Conservation (phyloP, 495 filamentous ascomycete genomes). For the Sporormia fimetaria region DNA sequence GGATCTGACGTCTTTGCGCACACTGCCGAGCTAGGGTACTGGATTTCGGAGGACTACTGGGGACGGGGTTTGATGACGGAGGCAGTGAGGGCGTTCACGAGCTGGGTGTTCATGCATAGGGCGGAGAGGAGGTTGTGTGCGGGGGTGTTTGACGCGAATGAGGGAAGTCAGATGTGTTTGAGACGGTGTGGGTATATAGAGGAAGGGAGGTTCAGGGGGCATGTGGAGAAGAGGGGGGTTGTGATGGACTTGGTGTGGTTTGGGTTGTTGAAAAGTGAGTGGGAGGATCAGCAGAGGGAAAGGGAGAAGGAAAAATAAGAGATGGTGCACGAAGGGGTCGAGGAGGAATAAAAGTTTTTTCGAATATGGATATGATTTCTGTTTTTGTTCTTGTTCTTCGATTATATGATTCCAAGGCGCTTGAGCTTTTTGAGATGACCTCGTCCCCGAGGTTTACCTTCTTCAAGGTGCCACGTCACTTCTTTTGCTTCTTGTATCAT, state of each 20-base stretch:
- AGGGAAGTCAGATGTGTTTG: slow-evolving; percentile 22
- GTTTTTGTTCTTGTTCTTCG: neutral
- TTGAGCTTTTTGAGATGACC: slow-evolving; percentile 17
- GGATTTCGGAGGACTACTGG: slow-evolving; percentile 29
- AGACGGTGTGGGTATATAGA: slow-evolving; percentile 26
- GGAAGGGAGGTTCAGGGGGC: slow-evolving; percentile 25
- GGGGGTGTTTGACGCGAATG: slow-evolving; percentile 22
- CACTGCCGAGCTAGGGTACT: slow-evolving; percentile 30
- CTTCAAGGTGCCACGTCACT: neutral
- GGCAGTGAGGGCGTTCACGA: slow-evolving; percentile 22
- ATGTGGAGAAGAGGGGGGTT: slow-evolving; percentile 26
- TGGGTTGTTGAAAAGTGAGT: slow-evolving; percentile 18
- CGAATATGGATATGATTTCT: neutral
- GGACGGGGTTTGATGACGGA: slow-evolving; percentile 24
- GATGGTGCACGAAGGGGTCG: neutral
- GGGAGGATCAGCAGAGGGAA: slow-evolving; percentile 10
- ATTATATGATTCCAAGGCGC: slow-evolving; percentile 9
- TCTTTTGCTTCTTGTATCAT: slow-evolving; percentile 10
- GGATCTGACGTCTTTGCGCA: slow-evolving; percentile 26
- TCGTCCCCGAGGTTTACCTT: neutral
- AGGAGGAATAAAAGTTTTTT: neutral
- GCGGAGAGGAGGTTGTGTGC: slow-evolving; percentile 21
- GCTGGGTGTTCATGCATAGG: slow-evolving; percentile 24
- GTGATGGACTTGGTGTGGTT: slow-evolving; percentile 18
- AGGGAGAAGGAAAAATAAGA: neutral